phyloP scores from a whole-genome alignment of 225 moss, liverwort and hornwort genomes.

The Thuidium tamariscinum region DNA sequence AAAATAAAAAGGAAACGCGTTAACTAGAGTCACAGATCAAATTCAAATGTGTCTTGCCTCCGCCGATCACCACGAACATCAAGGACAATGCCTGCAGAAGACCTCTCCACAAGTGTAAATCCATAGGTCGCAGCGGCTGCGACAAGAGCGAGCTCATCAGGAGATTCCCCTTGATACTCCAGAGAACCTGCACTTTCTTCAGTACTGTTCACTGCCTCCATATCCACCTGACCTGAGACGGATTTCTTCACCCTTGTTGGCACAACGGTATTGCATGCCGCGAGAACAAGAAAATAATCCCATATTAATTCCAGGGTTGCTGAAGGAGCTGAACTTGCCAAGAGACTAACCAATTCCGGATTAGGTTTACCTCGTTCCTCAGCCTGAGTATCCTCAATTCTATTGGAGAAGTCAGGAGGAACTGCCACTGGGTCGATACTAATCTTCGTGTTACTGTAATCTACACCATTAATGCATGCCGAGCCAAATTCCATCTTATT shows the following conservation, averaged over 20 bases:
- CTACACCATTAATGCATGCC: constrained; percentile 60
- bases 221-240: constrained; percentile 46
- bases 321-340: constrained; percentile 26
- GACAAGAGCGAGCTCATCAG: constrained; percentile 86
- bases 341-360: constrained; percentile 15
- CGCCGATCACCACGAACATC: constrained; percentile 38
- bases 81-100: constrained; percentile 53
- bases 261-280: constrained; percentile 81
- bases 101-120: constrained; percentile 68
- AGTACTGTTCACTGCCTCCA: constrained; percentile 46
- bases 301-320: constrained; percentile 19
- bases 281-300: constrained; percentile 75
- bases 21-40: not conserved
- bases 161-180: constrained; percentile 93
- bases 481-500: constrained; percentile 92
- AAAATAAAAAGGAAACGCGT: not conserved
- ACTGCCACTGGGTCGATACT: not conserved
- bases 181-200: constrained; percentile 31
- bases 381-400: constrained; percentile 7
- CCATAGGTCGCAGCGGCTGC: constrained; percentile 72
- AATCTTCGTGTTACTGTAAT: constrained; percentile 33
- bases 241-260: constrained; percentile 58
- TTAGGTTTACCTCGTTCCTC: constrained; percentile 14
- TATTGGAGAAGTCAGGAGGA: constrained; percentile 4
- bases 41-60: not conserved